Base-by-base conservation (phyloP, 441 rosid genomes). In the Adansonia rubrostipa region DNA sequence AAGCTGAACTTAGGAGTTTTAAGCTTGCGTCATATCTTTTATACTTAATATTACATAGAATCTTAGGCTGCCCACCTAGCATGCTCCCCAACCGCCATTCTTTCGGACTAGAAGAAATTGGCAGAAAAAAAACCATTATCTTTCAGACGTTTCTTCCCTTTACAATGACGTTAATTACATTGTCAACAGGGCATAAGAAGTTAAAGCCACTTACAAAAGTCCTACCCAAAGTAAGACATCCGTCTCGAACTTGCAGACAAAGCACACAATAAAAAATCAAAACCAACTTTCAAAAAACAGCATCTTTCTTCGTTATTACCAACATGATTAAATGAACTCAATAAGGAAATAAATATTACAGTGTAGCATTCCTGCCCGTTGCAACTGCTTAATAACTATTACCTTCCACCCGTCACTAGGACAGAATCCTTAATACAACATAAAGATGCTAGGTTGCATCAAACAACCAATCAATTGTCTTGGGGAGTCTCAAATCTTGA, bases 401-500 rank as follows among this genome's bases (percentile, higher is more conserved):
- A 82, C 80, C 81, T 84, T 73, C 56, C 66, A 75, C 77, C 51
- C 44, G 40, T 78, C 72, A 80, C 83, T 36, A 77, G 75, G 74
- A 63, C 70, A 80, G 77, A 79, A 82, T 83, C 82, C 33, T 74
- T 67, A 64, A 75, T 66, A 67, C 73, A 83, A 75, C 64, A 82
- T 57, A 74, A 74, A 61, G 79, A 60, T 66, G 36, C 47, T 44
- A 50, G 28, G 79, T 77, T 77, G 78, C 77, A 76, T 20, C 45
- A 74, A 57, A 53, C 77, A 81, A 63, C 57, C 42, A 54, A 63
- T 92, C 79, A 96, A 75, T 97, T 90, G 42, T 92, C 99, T 79
- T 94, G 96, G 11, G 97, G 96, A 14, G 89, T 83, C 91, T 96
- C 96, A 78, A 96, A 96, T 87, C 97, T 87, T 19, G 96, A 82